A percentile compares a stretch with the other conserved stretches of the same genome.
These are phyloP conservation scores for Mycena polygramma DNA, from an alignment of 768 basidiomycete genomes.

Conservation along the genomic window DNA sequence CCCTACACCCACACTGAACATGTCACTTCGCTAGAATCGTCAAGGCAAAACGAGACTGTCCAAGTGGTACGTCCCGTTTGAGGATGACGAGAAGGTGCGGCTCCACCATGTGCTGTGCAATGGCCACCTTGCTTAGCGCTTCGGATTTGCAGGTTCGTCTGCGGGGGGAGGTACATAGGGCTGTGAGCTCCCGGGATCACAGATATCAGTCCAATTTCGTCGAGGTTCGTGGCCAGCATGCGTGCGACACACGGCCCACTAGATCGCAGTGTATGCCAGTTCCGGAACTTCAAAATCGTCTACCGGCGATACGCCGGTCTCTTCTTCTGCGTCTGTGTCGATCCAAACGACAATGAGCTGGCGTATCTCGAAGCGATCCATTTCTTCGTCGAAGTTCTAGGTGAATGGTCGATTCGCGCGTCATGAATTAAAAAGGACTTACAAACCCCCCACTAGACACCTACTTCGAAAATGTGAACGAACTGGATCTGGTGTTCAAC, in stretches of 20 bases:
- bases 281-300: constrained; percentile 97
- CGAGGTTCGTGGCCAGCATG: constrained; percentile 72
- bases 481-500: constrained; percentile 97
- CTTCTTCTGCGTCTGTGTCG: constrained; percentile 98
- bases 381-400: constrained; percentile 97
- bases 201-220: constrained; percentile 99
- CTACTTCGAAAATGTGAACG: constrained; percentile 99
- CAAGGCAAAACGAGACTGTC: constrained; percentile 99
- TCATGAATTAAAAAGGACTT: not conserved
- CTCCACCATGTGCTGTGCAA: not conserved
- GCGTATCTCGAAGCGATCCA: constrained; percentile 98
- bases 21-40: constrained; percentile 74
- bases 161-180: constrained; percentile 94
- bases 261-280: constrained; percentile 60
- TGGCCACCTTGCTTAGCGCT: not conserved
- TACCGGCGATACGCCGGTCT: constrained; percentile 97
- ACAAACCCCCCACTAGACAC: constrained; percentile 67
- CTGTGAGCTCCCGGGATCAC: constrained; percentile 96
- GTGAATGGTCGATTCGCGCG: constrained; percentile 59
- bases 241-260: not conserved
- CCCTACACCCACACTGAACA: constrained; percentile 14
- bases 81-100: constrained; percentile 96
- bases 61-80: constrained; percentile 99
- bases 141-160: constrained; percentile 77
- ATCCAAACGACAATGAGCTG: constrained; percentile 98